These are phyloP conservation scores for Solanum chmielewskii DNA, from an alignment of 257 asterid genomes.

Conservation along the genomic window DNA sequence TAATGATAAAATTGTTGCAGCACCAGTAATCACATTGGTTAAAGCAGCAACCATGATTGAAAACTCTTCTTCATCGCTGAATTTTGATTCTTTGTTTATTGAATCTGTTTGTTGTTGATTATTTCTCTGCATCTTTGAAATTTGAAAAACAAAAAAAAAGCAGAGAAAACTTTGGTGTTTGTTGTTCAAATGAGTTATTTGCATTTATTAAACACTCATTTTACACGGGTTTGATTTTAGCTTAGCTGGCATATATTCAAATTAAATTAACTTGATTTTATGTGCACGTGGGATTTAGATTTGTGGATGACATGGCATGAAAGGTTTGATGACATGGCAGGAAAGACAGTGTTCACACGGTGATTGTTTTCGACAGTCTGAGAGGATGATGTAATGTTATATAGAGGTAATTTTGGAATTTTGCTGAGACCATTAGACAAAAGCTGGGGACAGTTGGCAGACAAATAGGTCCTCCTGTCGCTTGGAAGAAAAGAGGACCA, in stretches of 20 bases:
- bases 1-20: background rate
- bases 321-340: background rate
- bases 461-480: background rate
- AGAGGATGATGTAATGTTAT: background rate
- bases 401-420: background rate
- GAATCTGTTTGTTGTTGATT: slow-evolving; percentile 6
- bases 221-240: background rate
- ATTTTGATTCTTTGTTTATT: background rate
- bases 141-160: background rate
- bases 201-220: background rate
- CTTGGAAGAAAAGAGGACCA: background rate
- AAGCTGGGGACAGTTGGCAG: background rate
- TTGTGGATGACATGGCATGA: background rate
- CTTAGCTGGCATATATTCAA: background rate
- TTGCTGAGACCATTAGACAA: background rate
- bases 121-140: slow-evolving; percentile 30
- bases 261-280: background rate
- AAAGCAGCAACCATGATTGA: slow-evolving; percentile 59
- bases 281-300: background rate
- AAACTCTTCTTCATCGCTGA: slow-evolving; percentile 43
- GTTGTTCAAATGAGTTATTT: background rate
- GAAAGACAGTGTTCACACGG: background rate
- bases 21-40: slow-evolving; percentile 40
- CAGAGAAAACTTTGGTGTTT: background rate
- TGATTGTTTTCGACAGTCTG: background rate